Evolutionary conservation across 345 rosid genomes (phyloP).

Genomic region (Populus alba): DNA sequence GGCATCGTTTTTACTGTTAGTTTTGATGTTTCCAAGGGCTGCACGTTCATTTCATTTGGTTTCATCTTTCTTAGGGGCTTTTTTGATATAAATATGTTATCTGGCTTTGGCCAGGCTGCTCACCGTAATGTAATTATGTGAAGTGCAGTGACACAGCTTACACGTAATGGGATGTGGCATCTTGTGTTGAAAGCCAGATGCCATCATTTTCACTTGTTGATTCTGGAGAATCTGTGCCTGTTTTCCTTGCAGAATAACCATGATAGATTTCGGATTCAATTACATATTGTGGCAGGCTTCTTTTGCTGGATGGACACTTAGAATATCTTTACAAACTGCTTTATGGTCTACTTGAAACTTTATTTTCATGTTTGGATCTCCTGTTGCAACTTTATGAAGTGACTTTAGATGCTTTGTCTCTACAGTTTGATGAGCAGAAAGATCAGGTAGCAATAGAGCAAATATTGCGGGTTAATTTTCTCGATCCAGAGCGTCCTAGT

Average conservation of each 20-base stretch:
- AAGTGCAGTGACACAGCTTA: not conserved
- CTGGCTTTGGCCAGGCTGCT: not conserved
- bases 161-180: not conserved
- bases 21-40: not conserved
- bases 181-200: constrained; percentile 5
- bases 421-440: constrained; percentile 92
- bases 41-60: not conserved
- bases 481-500: constrained; percentile 70
- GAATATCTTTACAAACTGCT: not conserved
- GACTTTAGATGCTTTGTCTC: constrained; percentile 1
- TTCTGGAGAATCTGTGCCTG: not conserved
- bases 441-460: constrained; percentile 73
- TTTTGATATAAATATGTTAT: not conserved
- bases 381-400: not conserved
- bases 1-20: not conserved
- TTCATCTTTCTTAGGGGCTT: not conserved
- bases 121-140: not conserved
- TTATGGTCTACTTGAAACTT: not conserved
- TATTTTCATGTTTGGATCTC: not conserved
- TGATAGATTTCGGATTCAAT: not conserved
- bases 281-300: not conserved
- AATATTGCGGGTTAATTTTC: constrained; percentile 76
- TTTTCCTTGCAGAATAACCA: not conserved
- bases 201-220: not conserved
- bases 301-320: not conserved